A percentile compares a stretch with the other conserved stretches of the same genome.
Conservation (phyloP, 148 eudicot genomes). For the Rhododendron simsii region DNA sequence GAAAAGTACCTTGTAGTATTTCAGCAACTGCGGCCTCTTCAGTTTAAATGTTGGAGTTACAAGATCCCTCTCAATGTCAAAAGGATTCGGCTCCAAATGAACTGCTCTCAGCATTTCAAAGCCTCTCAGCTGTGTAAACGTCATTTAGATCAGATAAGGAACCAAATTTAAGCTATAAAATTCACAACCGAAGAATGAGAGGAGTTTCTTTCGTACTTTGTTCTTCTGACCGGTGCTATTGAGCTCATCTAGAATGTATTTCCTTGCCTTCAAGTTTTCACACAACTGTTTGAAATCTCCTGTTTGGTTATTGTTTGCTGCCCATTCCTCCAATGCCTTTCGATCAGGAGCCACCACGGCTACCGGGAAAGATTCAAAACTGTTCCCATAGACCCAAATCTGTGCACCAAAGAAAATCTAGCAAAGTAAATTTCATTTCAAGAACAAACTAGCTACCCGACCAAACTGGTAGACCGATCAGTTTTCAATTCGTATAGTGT, state of each 20-base stretch:
- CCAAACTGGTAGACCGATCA: not conserved
- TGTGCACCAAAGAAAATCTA: slow-evolving; percentile 19
- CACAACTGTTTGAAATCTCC: slow-evolving; percentile 65
- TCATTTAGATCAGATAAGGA: not conserved
- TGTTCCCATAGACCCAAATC: slow-evolving; percentile 97
- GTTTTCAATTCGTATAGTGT: not conserved
- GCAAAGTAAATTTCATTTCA: not conserved
- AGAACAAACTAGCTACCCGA: not conserved
- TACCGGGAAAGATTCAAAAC: slow-evolving; percentile 91
- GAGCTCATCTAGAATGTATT: slow-evolving; percentile 66
- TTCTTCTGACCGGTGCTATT: slow-evolving; percentile 61
- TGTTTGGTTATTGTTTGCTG: slow-evolving; percentile 34
- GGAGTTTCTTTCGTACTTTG: slow-evolving; percentile 38
- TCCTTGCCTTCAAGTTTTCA: slow-evolving; percentile 56
- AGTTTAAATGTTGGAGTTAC: slow-evolving; percentile 97
- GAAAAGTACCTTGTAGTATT: slow-evolving; percentile 71
- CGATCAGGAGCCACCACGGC: slow-evolving; percentile 89
- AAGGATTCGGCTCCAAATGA: slow-evolving; percentile 70
- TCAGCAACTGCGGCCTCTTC: slow-evolving; percentile 89
- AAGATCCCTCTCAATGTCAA: slow-evolving; percentile 79
- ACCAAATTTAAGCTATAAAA: not conserved
- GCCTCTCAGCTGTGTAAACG: slow-evolving; percentile 65
- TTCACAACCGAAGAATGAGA: not conserved
- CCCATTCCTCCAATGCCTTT: slow-evolving; percentile 85
- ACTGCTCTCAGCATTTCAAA: slow-evolving; percentile 83